Percentiles rank a stretch among this genome's conserved stretches.
Conservation (phyloP, 129 eudicot genomes). For the Flaveria trinervia region DNA sequence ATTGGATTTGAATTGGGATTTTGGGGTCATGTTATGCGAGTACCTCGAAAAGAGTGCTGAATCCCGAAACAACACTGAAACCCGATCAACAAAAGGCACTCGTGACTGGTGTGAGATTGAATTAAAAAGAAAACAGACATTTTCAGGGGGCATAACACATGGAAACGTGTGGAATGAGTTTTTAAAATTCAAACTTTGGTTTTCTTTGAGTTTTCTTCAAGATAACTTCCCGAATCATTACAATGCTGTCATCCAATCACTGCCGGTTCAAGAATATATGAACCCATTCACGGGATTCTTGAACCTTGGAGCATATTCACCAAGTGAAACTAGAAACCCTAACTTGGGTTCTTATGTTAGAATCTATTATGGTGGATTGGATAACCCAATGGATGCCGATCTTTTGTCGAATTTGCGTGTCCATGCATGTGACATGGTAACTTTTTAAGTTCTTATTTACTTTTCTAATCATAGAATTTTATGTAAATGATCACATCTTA, state of each 20-base stretch:
- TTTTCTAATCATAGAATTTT: background rate
- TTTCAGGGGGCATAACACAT: constrained; percentile 47
- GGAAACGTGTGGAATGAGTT: constrained; percentile 49
- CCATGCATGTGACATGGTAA: constrained; percentile 62
- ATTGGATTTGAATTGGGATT: constrained; percentile 63
- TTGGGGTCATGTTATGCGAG: constrained; percentile 50
- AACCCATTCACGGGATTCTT: constrained; percentile 59
- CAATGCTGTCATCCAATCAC: constrained; percentile 43
- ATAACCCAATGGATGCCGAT: constrained; percentile 51
- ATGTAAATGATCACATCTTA: background rate
- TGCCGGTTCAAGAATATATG: constrained; percentile 71
- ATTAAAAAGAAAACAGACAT: constrained; percentile 43
- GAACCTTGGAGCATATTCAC: constrained; percentile 53
- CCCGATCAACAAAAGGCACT: constrained; percentile 26
- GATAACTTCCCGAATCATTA: constrained; percentile 56
- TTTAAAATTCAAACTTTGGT: constrained; percentile 53
- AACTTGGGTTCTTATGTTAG: constrained; percentile 41
- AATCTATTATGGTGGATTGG: constrained; percentile 46
- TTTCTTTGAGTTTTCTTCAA: constrained; percentile 55
- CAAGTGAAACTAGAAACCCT: constrained; percentile 44
- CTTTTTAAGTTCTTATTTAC: constrained; percentile 2
- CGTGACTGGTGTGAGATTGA: constrained; percentile 76
- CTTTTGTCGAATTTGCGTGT: constrained; percentile 45
- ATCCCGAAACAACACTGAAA: constrained; percentile 29
- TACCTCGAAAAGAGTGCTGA: constrained; percentile 50